These are phyloP conservation scores for Hyaloscypha bicolor DNA, from an alignment of 495 filamentous ascomycete species.

Conservation along the genomic window DNA sequence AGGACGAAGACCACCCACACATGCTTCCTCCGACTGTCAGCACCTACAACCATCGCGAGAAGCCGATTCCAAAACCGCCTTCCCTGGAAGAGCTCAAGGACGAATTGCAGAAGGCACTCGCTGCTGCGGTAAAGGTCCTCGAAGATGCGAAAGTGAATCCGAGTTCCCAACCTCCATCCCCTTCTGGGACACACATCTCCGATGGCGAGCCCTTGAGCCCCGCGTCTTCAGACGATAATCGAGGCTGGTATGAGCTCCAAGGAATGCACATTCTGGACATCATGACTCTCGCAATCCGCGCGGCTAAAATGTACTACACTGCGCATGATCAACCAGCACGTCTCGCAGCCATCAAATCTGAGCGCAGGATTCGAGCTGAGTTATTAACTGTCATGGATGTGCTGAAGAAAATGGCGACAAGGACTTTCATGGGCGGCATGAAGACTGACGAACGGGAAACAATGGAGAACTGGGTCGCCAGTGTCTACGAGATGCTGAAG, in stretches of 20 bases:
- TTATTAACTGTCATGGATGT: slow-evolving; percentile 85
- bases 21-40: slow-evolving; percentile 96
- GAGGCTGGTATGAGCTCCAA: slow-evolving; percentile 82
- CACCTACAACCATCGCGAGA: slow-evolving; percentile 89
- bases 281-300: slow-evolving; percentile 89
- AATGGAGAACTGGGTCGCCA: slow-evolving; percentile 75
- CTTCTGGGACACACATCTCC: slow-evolving; percentile 8
- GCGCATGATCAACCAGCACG: slow-evolving; percentile 79
- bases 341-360: slow-evolving; percentile 81
- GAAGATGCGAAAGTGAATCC: slow-evolving; percentile 36
- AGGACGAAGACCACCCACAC: slow-evolving; percentile 63
- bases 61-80: slow-evolving; percentile 84
- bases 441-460: slow-evolving; percentile 69
- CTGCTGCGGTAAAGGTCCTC: slow-evolving; percentile 66
- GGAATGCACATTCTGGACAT: slow-evolving; percentile 90
- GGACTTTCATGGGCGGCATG: slow-evolving; percentile 86
- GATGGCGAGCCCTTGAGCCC: slow-evolving; percentile 25
- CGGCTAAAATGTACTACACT: slow-evolving; percentile 94
- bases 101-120: slow-evolving; percentile 70
- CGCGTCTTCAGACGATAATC: slow-evolving; percentile 38
- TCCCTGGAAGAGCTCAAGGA: slow-evolving; percentile 74
- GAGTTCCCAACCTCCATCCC: slow-evolving; percentile 19
- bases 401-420: slow-evolving; percentile 83
- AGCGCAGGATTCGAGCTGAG: slow-evolving; percentile 77
- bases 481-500: slow-evolving; percentile 72